These are phyloP conservation scores for Pleurotus eryngii DNA, from an alignment of 768 basidiomycete genomes.

Conservation along the genomic window DNA sequence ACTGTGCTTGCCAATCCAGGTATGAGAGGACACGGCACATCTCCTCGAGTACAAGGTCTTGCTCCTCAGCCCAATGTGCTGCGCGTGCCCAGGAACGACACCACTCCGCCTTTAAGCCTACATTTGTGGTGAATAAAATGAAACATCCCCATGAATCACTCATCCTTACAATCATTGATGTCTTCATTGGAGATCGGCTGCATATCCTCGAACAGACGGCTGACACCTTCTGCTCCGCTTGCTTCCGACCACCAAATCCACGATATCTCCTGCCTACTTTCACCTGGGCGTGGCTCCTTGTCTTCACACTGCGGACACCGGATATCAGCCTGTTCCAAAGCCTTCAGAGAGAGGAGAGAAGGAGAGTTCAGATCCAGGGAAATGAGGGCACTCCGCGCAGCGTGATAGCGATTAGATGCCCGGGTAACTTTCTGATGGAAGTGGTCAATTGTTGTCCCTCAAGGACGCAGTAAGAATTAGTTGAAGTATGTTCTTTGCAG, in stretches of 20 bases:
- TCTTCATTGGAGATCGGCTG: no score
- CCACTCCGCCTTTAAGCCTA: not conserved
- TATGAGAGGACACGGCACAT: constrained; percentile 13
- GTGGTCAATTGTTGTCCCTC: not conserved
- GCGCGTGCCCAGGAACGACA: not conserved
- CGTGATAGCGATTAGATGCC: constrained; percentile 2
- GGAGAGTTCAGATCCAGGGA: not conserved
- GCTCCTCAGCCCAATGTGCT: not conserved
- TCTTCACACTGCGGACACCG: not conserved
- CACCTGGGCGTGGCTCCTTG: not conserved
- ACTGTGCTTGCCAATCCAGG: not conserved
- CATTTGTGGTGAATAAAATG: no score
- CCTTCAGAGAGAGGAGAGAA: not conserved
- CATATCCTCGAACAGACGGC: no score
- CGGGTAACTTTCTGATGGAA: not conserved
- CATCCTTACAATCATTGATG: no score
- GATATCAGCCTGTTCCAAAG: not conserved
- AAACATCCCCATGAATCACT: no score
- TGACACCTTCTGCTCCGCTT: no score
- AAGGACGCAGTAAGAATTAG: not conserved
- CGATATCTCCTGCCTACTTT: not conserved
- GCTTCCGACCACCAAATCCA: constrained; percentile 7
- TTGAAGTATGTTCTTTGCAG: no score
- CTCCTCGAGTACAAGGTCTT: constrained; percentile 8
- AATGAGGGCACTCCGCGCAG: not conserved